phyloP scores from a whole-genome alignment of 768 basidiomycete genomes.

The Phanerochaete sordida region DNA sequence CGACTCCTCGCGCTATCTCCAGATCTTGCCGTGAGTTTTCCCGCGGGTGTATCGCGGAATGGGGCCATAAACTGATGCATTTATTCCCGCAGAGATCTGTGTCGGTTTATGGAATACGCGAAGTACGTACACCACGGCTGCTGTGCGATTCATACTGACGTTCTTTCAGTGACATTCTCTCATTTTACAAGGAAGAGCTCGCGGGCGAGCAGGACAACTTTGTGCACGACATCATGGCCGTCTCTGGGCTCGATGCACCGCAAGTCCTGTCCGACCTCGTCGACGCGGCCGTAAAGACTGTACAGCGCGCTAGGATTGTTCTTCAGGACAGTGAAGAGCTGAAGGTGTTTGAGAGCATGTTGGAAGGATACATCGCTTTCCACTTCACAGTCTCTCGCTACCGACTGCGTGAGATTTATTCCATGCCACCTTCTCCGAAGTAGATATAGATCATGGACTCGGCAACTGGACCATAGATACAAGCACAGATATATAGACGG shows the following conservation, averaged over 20 bases:
- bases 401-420: background rate
- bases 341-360: background rate
- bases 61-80: too few species aligned
- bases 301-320: background rate
- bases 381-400: slow-evolving; percentile 9
- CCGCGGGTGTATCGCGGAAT: background rate
- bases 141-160: background rate
- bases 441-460: too few species aligned
- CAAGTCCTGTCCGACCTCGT: background rate
- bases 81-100: background rate
- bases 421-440: too few species aligned
- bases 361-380: slow-evolving; percentile 6
- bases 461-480: too few species aligned
- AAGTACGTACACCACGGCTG: background rate
- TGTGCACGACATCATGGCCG: background rate
- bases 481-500: too few species aligned
- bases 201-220: slow-evolving; percentile 7
- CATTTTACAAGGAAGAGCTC: slow-evolving; percentile 11
- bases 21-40: slow-evolving; percentile 3
- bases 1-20: background rate
- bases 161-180: slow-evolving; percentile 4
- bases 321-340: background rate
- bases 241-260: background rate
- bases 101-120: background rate
- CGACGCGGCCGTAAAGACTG: background rate